Percentiles rank a stretch among this genome's conserved stretches.
phyloP scores from a whole-genome alignment of 768 basidiomycete genomes.

The Termitomyces sp. region DNA sequence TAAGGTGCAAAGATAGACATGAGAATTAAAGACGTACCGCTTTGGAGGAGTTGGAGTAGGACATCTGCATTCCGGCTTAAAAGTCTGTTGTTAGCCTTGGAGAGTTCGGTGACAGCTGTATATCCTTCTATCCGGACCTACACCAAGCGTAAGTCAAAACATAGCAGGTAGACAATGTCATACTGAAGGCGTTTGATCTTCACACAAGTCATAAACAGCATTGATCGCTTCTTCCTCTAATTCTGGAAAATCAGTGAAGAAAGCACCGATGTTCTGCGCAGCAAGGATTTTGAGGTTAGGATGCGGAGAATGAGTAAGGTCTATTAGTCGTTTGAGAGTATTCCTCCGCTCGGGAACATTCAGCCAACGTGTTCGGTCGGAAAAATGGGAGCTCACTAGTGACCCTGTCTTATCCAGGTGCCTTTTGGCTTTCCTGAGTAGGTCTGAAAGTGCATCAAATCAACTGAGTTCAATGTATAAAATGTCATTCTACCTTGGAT shows the following conservation, averaged over 20 bases:
- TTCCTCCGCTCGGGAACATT: constrained; percentile 38
- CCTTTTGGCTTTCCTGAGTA: constrained; percentile 40
- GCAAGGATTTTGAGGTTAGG: constrained; percentile 49
- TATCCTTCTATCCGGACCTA: constrained; percentile 73
- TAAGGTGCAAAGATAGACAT: background rate
- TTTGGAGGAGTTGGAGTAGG: constrained; percentile 68
- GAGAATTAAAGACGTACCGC: constrained; percentile 41
- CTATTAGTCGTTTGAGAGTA: constrained; percentile 47
- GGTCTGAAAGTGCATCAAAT: constrained; percentile 15
- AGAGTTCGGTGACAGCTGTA: constrained; percentile 45
- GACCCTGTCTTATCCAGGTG: constrained; percentile 31
- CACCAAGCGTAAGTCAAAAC: constrained; percentile 3
- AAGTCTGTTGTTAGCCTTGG: constrained; percentile 46
- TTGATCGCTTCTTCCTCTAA: constrained; percentile 73
- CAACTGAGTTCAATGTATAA: background rate
- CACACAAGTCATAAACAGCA: constrained; percentile 74
- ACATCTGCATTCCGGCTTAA: constrained; percentile 72
- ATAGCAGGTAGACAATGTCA: constrained; percentile 5
- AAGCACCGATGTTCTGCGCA: constrained; percentile 48
- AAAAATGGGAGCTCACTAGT: constrained; percentile 25
- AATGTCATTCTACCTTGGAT: constrained; percentile 19
- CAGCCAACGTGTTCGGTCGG: background rate
- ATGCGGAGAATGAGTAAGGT: constrained; percentile 42
- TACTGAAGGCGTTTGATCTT: constrained; percentile 56
- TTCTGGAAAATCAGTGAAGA: constrained; percentile 65